Percentiles rank a stretch among this genome's conserved stretches.
phyloP scores from a whole-genome alignment of 352 stramenopile genomes.

The Pythium scleroteichum region DNA sequence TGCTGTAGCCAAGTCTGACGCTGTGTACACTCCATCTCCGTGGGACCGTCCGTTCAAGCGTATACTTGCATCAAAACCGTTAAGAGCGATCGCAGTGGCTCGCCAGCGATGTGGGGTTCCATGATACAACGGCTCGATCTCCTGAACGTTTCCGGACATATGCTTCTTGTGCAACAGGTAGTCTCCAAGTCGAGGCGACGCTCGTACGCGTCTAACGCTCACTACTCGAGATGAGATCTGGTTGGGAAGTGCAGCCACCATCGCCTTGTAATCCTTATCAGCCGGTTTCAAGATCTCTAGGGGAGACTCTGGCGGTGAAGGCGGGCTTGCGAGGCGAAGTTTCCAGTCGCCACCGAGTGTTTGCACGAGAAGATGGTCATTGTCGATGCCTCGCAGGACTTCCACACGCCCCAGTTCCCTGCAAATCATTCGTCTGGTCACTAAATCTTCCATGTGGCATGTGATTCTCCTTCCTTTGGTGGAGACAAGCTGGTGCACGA shows the following conservation, averaged over 20 bases:
- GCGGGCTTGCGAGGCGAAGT: constrained; percentile 5
- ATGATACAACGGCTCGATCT: constrained; percentile 17
- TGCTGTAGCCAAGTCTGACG: not conserved
- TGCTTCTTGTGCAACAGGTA: constrained; percentile 1
- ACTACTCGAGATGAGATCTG: constrained; percentile 1
- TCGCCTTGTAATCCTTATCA: constrained; percentile 2
- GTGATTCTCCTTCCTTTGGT: not conserved
- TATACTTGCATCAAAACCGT: constrained; percentile 23
- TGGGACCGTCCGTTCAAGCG: constrained; percentile 6
- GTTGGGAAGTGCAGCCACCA: not conserved
- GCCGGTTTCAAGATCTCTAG: constrained; percentile 5
- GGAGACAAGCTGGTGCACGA: not conserved
- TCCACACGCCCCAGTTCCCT: constrained; percentile 9
- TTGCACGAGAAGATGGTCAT: constrained; percentile 1
- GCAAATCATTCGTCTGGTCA: constrained; percentile 5
- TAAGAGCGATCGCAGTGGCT: constrained; percentile 27
- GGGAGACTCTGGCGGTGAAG: constrained; percentile 11
- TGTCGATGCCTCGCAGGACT: not conserved
- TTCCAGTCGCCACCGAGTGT: constrained; percentile 13
- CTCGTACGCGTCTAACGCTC: constrained; percentile 10
- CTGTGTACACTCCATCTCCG: constrained; percentile 24
- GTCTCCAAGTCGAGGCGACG: not conserved
- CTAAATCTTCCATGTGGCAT: constrained; percentile 5
- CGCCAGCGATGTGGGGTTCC: constrained; percentile 26
- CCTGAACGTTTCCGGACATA: not conserved